Evolutionary conservation across 2,329 filamentous ascomycete genomes (phyloP).

Genomic region (Emmonsiellopsis sp.): DNA sequence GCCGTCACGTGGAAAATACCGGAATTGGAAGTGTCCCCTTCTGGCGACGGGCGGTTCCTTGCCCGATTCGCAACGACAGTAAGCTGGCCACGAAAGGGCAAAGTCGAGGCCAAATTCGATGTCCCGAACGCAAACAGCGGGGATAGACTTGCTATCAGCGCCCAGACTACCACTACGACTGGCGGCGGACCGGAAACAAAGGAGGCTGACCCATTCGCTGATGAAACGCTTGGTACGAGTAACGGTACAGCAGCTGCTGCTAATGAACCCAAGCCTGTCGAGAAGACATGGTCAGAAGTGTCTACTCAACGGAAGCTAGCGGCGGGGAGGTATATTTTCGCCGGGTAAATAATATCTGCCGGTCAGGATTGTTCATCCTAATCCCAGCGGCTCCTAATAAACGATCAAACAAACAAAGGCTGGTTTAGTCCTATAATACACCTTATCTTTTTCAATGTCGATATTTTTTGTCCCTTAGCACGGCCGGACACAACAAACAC

Average conservation of each 20-base stretch:
- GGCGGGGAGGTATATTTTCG: conserved; percentile 65
- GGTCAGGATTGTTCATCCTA: too few species aligned
- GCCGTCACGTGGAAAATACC: conserved; percentile 38
- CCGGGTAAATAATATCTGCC: background rate
- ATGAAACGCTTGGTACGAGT: conserved; percentile 22
- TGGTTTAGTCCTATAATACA: too few species aligned
- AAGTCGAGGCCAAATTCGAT: conserved; percentile 79
- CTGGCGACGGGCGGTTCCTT: conserved; percentile 62
- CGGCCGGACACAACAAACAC: too few species aligned
- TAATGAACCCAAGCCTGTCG: conserved; percentile 16
- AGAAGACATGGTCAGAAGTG: conserved; percentile 56
- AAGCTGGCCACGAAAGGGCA: conserved; percentile 61
- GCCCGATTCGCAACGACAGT: conserved; percentile 72
- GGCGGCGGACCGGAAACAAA: conserved; percentile 17
- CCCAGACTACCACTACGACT: conserved; percentile 15
- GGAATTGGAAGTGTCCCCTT: conserved; percentile 45
- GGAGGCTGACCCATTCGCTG: conserved; percentile 41
- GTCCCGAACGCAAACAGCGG: conserved; percentile 46
- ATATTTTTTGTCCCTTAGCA: too few species aligned
- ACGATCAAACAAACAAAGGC: background rate
- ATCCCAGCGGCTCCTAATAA: too few species aligned
- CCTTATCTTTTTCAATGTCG: too few species aligned
- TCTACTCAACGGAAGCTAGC: conserved; percentile 58
- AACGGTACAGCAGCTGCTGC: conserved; percentile 15
- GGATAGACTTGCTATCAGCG: conserved; percentile 57